Conservation (phyloP, 768 basidiomycete genomes). For the Lentinula sp. region DNA sequence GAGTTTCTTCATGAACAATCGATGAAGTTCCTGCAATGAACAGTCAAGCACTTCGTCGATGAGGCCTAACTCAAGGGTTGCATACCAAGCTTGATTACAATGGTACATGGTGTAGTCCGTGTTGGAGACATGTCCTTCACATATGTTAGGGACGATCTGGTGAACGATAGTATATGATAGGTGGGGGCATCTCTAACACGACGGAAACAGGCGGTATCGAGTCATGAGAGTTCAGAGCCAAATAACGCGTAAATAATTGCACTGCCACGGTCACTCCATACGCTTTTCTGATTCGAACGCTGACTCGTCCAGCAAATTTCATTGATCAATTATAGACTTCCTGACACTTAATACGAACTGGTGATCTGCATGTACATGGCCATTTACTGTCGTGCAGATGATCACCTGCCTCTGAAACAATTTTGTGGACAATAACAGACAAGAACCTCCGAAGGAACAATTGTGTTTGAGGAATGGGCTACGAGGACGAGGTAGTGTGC, state of each 20-base stretch:
- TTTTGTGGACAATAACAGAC: too few species aligned
- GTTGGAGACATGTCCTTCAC: neutral
- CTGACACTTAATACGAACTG: too few species aligned
- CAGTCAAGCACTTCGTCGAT: conserved; percentile 10
- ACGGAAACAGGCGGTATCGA: neutral
- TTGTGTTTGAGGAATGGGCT: too few species aligned
- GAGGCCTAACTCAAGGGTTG: conserved; percentile 5
- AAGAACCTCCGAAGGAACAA: too few species aligned
- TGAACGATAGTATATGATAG: too few species aligned
- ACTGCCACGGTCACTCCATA: neutral
- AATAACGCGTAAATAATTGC: neutral
- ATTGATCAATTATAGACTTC: too few species aligned
- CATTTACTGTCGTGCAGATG: too few species aligned
- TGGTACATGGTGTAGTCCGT: conserved; percentile 29
- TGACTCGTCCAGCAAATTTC: too few species aligned
- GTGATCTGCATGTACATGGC: too few species aligned
- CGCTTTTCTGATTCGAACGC: too few species aligned
- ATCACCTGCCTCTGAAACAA: too few species aligned
- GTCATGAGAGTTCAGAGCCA: neutral
- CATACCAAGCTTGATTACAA: conserved; percentile 83
- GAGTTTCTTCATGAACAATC: conserved; percentile 91
- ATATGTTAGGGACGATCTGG: neutral
- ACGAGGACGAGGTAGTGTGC: too few species aligned
- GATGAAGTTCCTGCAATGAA: conserved; percentile 77
- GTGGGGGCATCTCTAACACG: neutral